phyloP scores from a whole-genome alignment of 768 basidiomycete genomes.

The Sistotremastrum niveocremeum region DNA sequence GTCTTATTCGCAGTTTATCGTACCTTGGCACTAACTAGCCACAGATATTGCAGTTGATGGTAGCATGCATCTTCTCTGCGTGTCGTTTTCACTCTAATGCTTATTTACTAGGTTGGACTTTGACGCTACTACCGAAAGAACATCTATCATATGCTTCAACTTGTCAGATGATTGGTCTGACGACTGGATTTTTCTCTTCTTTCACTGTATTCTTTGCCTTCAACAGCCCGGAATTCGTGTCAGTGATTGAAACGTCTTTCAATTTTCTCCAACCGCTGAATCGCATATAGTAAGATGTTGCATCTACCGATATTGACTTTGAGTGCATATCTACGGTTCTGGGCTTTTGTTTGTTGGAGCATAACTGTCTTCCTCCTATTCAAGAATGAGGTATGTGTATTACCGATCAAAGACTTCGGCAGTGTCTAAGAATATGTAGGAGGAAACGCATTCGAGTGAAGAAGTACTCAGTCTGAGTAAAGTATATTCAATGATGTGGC shows the following conservation, averaged over 20 bases:
- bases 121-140: conserved; percentile 79
- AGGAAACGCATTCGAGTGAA: conserved; percentile 56
- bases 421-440: conserved; percentile 27
- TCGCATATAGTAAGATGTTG: conserved; percentile 46
- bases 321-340: conserved; percentile 73
- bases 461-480: conserved; percentile 81
- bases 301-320: conserved; percentile 61
- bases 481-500: conserved; percentile 92
- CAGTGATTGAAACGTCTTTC: conserved; percentile 12
- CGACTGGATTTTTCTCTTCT: conserved; percentile 88
- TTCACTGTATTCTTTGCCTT: conserved; percentile 97
- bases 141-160: conserved; percentile 95
- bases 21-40: neutral
- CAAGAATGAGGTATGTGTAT: conserved; percentile 68
- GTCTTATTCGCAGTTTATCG: conserved; percentile 7
- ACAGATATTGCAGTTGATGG: conserved; percentile 93
- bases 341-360: conserved; percentile 63
- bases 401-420: too few relatives aligned
- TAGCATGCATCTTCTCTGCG: too few relatives aligned
- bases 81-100: too few relatives aligned
- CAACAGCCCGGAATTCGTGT: conserved; percentile 89
- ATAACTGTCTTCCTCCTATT: conserved; percentile 86
- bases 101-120: conserved; percentile 38
- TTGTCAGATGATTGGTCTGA: conserved; percentile 94
- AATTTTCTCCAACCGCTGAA: neutral